Evolutionary conservation across 805 yeast genomes (phyloP).

Genomic region (Aciculoconidium aculeatum): DNA sequence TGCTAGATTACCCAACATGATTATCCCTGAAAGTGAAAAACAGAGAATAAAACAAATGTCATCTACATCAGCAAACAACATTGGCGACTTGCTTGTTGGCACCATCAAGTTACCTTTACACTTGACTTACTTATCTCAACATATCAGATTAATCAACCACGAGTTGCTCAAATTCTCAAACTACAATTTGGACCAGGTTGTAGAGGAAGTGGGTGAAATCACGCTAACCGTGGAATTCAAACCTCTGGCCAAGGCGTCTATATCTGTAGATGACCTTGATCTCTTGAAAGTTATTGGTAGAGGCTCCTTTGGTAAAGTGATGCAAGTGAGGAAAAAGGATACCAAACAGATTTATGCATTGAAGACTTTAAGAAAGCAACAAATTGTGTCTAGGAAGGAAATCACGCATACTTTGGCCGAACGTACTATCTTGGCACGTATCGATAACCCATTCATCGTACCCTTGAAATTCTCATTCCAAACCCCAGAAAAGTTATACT

Average conservation of each 20-base stretch:
- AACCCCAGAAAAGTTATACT: slow-evolving; percentile 88
- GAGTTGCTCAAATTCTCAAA: slow-evolving; percentile 31
- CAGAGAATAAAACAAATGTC: slow-evolving; percentile 22
- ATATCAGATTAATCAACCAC: slow-evolving; percentile 62
- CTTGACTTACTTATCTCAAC: slow-evolving; percentile 43
- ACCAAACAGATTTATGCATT: slow-evolving; percentile 92
- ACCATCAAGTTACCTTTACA: slow-evolving; percentile 58
- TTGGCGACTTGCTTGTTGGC: slow-evolving; percentile 72
- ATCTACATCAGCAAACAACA: slow-evolving; percentile 25
- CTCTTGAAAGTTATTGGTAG: slow-evolving; percentile 92
- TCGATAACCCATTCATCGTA: slow-evolving; percentile 91
- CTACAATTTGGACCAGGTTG: slow-evolving; percentile 38
- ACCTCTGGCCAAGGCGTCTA: slow-evolving; percentile 54
- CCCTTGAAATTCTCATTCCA: slow-evolving; percentile 95
- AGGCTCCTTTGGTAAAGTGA: slow-evolving; percentile 97
- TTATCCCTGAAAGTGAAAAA: slow-evolving; percentile 41
- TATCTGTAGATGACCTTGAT: slow-evolving; percentile 88
- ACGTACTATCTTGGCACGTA: slow-evolving; percentile 88
- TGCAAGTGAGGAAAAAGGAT: slow-evolving; percentile 96
- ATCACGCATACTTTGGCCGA: slow-evolving; percentile 96
- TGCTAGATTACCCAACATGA: slow-evolving; percentile 66
- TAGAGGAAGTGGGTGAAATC: slow-evolving; percentile 42
- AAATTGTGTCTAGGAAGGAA: slow-evolving; percentile 89
- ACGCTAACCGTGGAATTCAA: slow-evolving; percentile 65
- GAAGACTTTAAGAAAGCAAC: slow-evolving; percentile 89